Evolutionary conservation across 805 yeast genomes (phyloP).

Genomic region (Lachancea mirantina): DNA sequence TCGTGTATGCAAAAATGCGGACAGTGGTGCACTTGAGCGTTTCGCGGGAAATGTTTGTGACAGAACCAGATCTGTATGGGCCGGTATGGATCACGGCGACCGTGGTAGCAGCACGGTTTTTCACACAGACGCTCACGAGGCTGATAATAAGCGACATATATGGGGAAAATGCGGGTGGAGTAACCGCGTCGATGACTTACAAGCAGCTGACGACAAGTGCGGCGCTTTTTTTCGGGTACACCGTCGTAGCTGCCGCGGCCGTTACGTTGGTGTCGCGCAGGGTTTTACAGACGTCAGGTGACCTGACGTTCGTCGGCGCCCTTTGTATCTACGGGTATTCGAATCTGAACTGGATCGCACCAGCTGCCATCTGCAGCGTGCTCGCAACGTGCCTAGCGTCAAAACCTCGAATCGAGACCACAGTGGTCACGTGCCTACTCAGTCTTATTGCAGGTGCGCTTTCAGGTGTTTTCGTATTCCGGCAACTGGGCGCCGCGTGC

Average conservation of each 20-base stretch:
- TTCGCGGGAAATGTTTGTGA: too few relatives aligned
- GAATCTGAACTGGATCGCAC: slow-evolving; percentile 79
- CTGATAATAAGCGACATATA: too few relatives aligned
- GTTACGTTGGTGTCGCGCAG: slow-evolving; percentile 49
- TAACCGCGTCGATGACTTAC: slow-evolving; percentile 40
- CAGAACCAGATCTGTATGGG: slow-evolving; percentile 68
- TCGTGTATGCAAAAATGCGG: too few relatives aligned
- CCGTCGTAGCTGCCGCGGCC: slow-evolving; percentile 52
- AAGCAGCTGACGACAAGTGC: slow-evolving; percentile 61
- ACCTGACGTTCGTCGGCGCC: slow-evolving; percentile 48
- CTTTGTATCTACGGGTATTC: slow-evolving; percentile 82
- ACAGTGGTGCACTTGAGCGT: too few relatives aligned
- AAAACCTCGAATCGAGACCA: slow-evolving; percentile 5
- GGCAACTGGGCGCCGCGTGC: slow-evolving; percentile 2
- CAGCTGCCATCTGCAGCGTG: slow-evolving; percentile 37
- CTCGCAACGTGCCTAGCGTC: slow-evolving; percentile 2
- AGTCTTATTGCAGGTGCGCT: too few relatives aligned
- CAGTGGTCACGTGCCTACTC: slow-evolving; percentile 5
- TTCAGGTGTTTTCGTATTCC: too few relatives aligned
- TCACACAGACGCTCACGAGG: slow-evolving; percentile 64
- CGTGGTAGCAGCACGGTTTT: slow-evolving; percentile 64
- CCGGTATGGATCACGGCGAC: slow-evolving; percentile 89
- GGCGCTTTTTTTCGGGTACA: slow-evolving; percentile 68
- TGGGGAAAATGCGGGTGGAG: slow-evolving; percentile 9
- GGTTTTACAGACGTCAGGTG: slow-evolving; percentile 43